Conservation (phyloP, 441 rosid genomes). For the Populus hybrid region DNA sequence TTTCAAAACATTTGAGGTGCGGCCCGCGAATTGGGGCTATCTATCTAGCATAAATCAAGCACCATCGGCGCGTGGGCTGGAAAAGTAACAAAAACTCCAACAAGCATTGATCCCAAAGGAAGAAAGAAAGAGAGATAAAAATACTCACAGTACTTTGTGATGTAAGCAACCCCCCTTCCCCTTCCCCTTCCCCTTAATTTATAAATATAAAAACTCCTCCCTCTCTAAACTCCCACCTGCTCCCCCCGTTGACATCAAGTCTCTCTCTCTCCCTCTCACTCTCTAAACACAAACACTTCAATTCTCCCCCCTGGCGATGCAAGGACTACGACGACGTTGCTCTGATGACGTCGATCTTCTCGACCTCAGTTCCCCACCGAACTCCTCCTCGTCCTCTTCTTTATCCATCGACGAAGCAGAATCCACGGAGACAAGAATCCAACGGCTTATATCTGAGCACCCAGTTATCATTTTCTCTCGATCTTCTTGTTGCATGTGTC, state of each 20-base stretch:
- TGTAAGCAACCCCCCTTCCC: conserved; percentile 38
- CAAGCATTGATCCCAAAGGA: conserved; percentile 18
- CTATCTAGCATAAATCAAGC: no score
- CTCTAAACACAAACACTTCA: conserved; percentile 18
- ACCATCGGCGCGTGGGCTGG: conserved; percentile 20
- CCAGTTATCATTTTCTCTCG: conserved; percentile 84
- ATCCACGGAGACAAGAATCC: conserved; percentile 65
- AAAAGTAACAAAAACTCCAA: conserved; percentile 7
- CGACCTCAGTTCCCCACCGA: conserved; percentile 36
- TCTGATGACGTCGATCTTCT: conserved; percentile 39
- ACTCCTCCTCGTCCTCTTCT: conserved; percentile 18
- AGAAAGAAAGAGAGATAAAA: background rate
- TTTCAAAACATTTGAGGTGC: no score
- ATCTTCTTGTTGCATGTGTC: conserved; percentile 92
- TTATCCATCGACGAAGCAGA: conserved; percentile 75
- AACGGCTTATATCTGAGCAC: conserved; percentile 76
- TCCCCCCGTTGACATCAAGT: conserved; percentile 6
- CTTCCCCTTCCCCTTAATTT: background rate
- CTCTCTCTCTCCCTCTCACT: conserved; percentile 10
- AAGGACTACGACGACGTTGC: conserved; percentile 51
- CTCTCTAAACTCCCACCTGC: background rate
- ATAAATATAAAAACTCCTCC: conserved; percentile 11
- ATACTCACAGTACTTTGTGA: conserved; percentile 42
- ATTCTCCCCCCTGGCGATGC: conserved; percentile 44
- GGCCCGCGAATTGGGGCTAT: no score